Percentiles rank a stretch among this genome's conserved stretches.
These are phyloP conservation scores for Emergomyces pasteurianus DNA, from an alignment of 2,329 filamentous ascomycete genomes.

Conservation along the genomic window DNA sequence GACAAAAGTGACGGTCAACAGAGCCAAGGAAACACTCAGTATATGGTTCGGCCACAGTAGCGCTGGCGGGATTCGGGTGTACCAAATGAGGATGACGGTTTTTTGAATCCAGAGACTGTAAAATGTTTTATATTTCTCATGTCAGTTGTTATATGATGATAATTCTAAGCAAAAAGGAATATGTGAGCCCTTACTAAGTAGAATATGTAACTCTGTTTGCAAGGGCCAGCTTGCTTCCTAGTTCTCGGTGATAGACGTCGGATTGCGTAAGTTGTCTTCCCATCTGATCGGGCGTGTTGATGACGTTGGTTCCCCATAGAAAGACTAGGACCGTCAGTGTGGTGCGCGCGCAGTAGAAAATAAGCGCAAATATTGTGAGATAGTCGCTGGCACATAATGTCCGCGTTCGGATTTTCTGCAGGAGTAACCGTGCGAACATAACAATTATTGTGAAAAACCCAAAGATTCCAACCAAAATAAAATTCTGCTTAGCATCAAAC, in stretches of 20 bases:
- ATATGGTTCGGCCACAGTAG: constrained; percentile 12
- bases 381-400: constrained; percentile 3
- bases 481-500: neutral
- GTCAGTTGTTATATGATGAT: neutral
- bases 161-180: neutral
- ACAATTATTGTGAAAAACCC: constrained; percentile 1
- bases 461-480: constrained; percentile 5
- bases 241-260: constrained; percentile 5
- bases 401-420: constrained; percentile 4
- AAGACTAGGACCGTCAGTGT: constrained; percentile 1
- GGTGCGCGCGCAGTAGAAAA: neutral
- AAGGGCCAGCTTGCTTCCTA: constrained; percentile 15
- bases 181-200: constrained; percentile 9
- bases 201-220: constrained; percentile 13
- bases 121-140: neutral
- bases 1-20: constrained; percentile 21
- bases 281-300: neutral
- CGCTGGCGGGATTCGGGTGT: constrained; percentile 13
- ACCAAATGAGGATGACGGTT: constrained; percentile 16
- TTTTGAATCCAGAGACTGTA: constrained; percentile 15
- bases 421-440: constrained; percentile 3
- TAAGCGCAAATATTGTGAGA: constrained; percentile 5
- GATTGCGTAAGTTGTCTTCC: neutral
- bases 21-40: constrained; percentile 16
- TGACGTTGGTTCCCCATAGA: constrained; percentile 6